These are phyloP conservation scores for Trichoderma atrobrunneum DNA, from an alignment of 2,329 filamentous ascomycete genomes.

Conservation along the genomic window DNA sequence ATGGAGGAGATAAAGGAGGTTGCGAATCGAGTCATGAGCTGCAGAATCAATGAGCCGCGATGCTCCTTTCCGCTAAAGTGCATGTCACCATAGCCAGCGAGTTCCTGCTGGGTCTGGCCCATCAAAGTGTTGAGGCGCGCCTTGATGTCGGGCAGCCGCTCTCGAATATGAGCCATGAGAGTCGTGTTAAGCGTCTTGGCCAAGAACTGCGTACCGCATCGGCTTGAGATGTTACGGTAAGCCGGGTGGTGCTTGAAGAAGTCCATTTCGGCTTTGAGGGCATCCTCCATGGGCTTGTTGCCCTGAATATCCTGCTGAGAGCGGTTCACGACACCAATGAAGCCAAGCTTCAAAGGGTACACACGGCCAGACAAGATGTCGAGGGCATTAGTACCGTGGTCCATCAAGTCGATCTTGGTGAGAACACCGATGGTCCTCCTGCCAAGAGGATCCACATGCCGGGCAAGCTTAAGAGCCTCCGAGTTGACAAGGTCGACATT, in stretches of 20 bases:
- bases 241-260: conserved; percentile 98
- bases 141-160: conserved; percentile 95
- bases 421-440: conserved; percentile 94
- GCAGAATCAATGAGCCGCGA: conserved; percentile 87
- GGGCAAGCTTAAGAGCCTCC: conserved; percentile 91
- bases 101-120: conserved; percentile 98
- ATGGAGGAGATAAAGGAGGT: conserved; percentile 98
- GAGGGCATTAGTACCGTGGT: conserved; percentile 95
- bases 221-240: conserved; percentile 90
- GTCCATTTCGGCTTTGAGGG: conserved; percentile 82
- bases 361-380: conserved; percentile 97
- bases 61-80: conserved; percentile 98
- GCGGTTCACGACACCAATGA: conserved; percentile 96
- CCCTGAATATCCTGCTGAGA: conserved; percentile 98
- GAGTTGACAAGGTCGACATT: conserved; percentile 99
- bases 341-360: conserved; percentile 93
- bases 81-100: conserved; percentile 96
- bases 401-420: conserved; percentile 97
- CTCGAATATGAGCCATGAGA: conserved; percentile 93
- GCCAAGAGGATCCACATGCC: conserved; percentile 93
- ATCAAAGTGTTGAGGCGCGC: conserved; percentile 95
- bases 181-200: conserved; percentile 95
- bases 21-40: conserved; percentile 97
- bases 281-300: conserved; percentile 91
- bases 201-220: conserved; percentile 90